Percentiles rank a stretch among this genome's conserved stretches.
Conservation (phyloP, 2,329 filamentous ascomycete genomes). For the Alternaria gansuensis region DNA sequence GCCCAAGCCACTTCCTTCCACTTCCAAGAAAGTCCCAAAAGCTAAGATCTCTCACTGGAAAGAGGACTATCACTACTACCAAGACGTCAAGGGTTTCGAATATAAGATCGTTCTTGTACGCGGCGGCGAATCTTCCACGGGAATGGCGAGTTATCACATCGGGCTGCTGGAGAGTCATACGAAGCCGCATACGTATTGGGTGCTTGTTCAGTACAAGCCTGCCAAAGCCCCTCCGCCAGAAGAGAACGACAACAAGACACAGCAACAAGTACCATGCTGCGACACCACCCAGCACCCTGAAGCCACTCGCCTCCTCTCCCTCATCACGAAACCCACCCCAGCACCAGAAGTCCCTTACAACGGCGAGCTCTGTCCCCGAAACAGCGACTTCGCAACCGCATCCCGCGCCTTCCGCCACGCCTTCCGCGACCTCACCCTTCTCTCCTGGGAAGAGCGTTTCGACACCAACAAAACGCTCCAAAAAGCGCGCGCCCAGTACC, state of each 20-base stretch:
- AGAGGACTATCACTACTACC: constrained; percentile 68
- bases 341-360: constrained; percentile 24
- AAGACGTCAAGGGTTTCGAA: constrained; percentile 67
- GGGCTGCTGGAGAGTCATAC: constrained; percentile 48
- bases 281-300: constrained; percentile 5
- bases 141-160: constrained; percentile 63
- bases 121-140: constrained; percentile 57
- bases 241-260: neutral
- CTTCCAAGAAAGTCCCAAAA: constrained; percentile 2
- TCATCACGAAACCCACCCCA: constrained; percentile 19
- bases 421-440: constrained; percentile 53
- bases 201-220: constrained; percentile 39
- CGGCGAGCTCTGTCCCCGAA: constrained; percentile 41
- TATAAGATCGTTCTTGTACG: constrained; percentile 72
- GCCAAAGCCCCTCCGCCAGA: constrained; percentile 3
- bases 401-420: constrained; percentile 50
- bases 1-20: neutral
- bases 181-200: constrained; percentile 45
- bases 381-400: constrained; percentile 46
- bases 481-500: constrained; percentile 24
- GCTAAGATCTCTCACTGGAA: constrained; percentile 51
- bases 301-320: constrained; percentile 24
- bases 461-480: constrained; percentile 33
- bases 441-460: constrained; percentile 56
- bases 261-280: neutral